Percentiles rank a stretch among this genome's conserved stretches.
phyloP scores from a whole-genome alignment of 495 filamentous ascomycete species.

The Aspergillus kassunensis region DNA sequence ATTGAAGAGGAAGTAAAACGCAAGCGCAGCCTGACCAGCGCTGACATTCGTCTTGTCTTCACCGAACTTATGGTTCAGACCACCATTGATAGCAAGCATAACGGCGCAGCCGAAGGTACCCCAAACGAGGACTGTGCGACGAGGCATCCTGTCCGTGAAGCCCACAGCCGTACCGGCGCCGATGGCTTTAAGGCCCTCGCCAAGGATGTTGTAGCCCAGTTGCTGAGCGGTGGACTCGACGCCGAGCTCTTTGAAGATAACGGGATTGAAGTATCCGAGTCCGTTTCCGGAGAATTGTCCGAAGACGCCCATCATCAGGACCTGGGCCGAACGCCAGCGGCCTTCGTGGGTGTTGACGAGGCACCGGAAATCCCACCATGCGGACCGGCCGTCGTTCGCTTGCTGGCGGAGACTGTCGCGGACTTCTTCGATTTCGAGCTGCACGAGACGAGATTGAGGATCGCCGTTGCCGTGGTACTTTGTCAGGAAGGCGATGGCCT shows the following conservation, averaged over 20 bases:
- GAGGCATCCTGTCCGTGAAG: constrained; percentile 63
- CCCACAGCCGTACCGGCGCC: constrained; percentile 63
- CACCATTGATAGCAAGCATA: constrained; percentile 41
- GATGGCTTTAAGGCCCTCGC: constrained; percentile 63
- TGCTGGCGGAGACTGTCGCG: constrained; percentile 50
- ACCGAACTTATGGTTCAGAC: constrained; percentile 25
- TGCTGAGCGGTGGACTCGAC: constrained; percentile 46
- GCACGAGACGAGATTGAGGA: constrained; percentile 48
- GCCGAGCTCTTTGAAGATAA: constrained; percentile 37
- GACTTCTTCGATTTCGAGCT: constrained; percentile 57
- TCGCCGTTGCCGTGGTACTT: constrained; percentile 58
- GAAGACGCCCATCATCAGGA: constrained; percentile 59
- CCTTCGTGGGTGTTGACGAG: constrained; percentile 55
- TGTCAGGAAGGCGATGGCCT: constrained; percentile 50
- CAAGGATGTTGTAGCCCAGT: constrained; percentile 59
- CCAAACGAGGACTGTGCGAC: constrained; percentile 56
- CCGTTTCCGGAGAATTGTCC: constrained; percentile 49
- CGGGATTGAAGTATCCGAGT: constrained; percentile 44
- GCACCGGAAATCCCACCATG: constrained; percentile 61
- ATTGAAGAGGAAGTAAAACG: constrained; percentile 68
- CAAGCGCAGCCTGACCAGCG: constrained; percentile 54
- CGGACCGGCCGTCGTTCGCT: constrained; percentile 50
- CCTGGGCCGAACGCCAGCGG: constrained; percentile 58
- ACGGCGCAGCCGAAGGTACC: constrained; percentile 53
- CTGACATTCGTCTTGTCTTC: constrained; percentile 34